A percentile compares a stretch with the other conserved stretches of the same genome.
phyloP scores from a whole-genome alignment of 164 flowering plant genomes.

The Brasenia schreberi region DNA sequence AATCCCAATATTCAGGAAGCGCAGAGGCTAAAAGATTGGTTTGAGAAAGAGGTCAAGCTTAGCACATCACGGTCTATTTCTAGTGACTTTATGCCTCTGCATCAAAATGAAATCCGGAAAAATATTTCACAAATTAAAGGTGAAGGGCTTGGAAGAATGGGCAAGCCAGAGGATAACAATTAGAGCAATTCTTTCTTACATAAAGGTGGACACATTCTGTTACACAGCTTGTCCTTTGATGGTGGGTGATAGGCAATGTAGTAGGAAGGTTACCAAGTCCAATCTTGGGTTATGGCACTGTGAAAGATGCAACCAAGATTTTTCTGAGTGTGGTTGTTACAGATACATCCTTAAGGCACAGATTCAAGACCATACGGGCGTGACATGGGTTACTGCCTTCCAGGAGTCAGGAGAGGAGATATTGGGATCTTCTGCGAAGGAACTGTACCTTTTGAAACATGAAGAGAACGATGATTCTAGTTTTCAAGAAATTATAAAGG shows the following conservation, averaged over 20 bases:
- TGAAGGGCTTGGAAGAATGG: slow-evolving; percentile 85
- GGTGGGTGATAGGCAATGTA: slow-evolving; percentile 89
- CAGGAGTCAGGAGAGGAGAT: slow-evolving; percentile 93
- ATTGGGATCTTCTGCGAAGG: slow-evolving; percentile 75
- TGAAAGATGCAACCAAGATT: slow-evolving; percentile 82
- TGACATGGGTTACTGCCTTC: slow-evolving; percentile 95
- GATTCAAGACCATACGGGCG: slow-evolving; percentile 79
- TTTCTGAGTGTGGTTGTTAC: slow-evolving; percentile 88
- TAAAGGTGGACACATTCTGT: slow-evolving; percentile 76
- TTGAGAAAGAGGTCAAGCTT: slow-evolving; percentile 59
- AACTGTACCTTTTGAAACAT: slow-evolving; percentile 54
- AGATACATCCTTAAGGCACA: slow-evolving; percentile 85
- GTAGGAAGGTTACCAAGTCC: slow-evolving; percentile 64
- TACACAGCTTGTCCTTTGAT: slow-evolving; percentile 94
- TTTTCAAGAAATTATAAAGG: slow-evolving; percentile 39
- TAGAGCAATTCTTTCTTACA: slow-evolving; percentile 56
- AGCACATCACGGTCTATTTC: slow-evolving; percentile 61
- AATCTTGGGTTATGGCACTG: slow-evolving; percentile 68
- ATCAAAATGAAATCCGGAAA: slow-evolving; percentile 57
- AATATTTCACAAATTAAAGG: slow-evolving; percentile 72
- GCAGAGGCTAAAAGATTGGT: slow-evolving; percentile 55
- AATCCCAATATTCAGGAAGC: slow-evolving; percentile 83
- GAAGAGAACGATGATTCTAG: slow-evolving; percentile 48
- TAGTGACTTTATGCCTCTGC: slow-evolving; percentile 43
- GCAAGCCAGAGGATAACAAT: slow-evolving; percentile 86